These are phyloP conservation scores for Fusarium ramigenum DNA, from an alignment of 2,329 filamentous ascomycete genomes.

Conservation along the genomic window DNA sequence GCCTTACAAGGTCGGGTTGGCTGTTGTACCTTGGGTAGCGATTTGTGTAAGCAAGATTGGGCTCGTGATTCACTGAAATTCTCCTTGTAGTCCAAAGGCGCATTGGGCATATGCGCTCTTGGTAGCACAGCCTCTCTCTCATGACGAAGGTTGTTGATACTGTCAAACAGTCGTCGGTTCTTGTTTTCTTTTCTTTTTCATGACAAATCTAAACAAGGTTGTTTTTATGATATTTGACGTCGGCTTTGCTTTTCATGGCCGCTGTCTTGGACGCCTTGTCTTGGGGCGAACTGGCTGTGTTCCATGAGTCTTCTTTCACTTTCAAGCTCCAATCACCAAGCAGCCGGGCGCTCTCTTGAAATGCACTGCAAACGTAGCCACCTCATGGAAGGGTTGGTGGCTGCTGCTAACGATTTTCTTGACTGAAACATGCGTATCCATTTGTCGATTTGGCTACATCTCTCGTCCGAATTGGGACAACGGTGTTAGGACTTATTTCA, in stretches of 20 bases:
- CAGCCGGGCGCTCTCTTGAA: background rate
- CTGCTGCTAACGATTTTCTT: background rate
- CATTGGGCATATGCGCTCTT: background rate
- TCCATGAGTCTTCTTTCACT: background rate
- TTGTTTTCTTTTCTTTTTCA: background rate
- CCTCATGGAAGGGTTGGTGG: background rate
- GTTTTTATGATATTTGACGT: background rate
- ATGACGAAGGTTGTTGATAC: background rate
- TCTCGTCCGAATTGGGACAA: background rate
- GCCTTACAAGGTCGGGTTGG: background rate
- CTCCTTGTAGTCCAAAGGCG: background rate
- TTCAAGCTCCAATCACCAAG: constrained; percentile 1
- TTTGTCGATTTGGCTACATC: background rate
- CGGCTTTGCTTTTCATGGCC: background rate
- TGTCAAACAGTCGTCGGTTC: background rate
- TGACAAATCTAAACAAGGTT: background rate
- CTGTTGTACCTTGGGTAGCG: background rate
- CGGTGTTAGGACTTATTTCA: background rate
- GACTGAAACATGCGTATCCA: background rate
- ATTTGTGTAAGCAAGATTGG: background rate
- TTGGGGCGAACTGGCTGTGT: background rate
- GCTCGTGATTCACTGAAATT: background rate
- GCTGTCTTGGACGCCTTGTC: background rate
- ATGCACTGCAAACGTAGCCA: background rate
- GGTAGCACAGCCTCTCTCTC: background rate